Base-by-base conservation (phyloP, 1,284 basidiomycete species). In the Ganoderma multipileum region DNA sequence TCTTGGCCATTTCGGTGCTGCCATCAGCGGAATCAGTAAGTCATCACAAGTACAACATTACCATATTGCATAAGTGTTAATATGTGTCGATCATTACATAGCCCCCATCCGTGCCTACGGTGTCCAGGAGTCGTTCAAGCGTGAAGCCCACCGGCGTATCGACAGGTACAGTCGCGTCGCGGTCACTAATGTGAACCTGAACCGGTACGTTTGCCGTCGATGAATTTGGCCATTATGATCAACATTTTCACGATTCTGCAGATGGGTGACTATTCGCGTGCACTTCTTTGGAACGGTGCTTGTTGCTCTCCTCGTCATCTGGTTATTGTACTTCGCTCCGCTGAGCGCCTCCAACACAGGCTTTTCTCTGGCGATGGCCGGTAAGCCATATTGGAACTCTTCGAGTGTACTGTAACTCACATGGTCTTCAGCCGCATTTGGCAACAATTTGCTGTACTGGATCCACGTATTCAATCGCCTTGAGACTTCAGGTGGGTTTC, bases 1-100 rank as follows among this genome's bases (percentile, higher is more conserved):
- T 5, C 83, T 92, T 65, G 88, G 87, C 44, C 89, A 91, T 74
- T 91, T 95, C 73, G 88, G 89, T 14, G 88, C 90, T 33, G 87
- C 90, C 0, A 85, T 93, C 58, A 79, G 84, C 23, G 93, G 93
- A 36, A 81, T 95, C 42, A 82, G 89, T 91, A 71, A 65, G 85
- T 76, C 38, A 41, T 59, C 14, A 16, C 50, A 12, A 33, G 33
- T 33, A 33, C 33, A 33, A 3, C n/a, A n/a, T 38, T 41, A 16
- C 8, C 20, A 12, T 39, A 30, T 1, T 20, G n/a, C 8, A 30
- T 7, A 36, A 20, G 11, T 33, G 33, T 8, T 33, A 3, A 33
- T 33, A 3, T 14, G 7, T 3, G 23, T 26, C 26, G 11, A 50
- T 11, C 47, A 8, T 36, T 26, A 3, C 47, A 9, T 68, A 89